Base-by-base conservation (phyloP, 164 flowering plant species). In the Umbilicus rupestris region DNA sequence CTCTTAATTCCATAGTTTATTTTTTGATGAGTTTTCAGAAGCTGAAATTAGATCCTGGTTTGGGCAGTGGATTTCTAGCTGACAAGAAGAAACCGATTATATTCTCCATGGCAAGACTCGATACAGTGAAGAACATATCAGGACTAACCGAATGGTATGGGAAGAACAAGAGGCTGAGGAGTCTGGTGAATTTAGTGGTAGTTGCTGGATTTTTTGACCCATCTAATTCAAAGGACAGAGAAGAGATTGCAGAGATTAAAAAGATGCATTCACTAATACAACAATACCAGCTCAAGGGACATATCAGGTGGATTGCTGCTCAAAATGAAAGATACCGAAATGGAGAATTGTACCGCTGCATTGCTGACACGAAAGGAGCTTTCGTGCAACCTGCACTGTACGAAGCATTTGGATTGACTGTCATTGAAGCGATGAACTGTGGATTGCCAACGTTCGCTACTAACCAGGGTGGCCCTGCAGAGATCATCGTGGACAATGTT, bases 21-120 rank as follows among this genome's bases (percentile, higher is more conserved):
- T 12, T 16, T 12, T 5, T 22, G 17, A 39, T 20, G 44, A n/a
- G 17, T 16, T 60, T 7, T 60, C 39, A 30, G 8, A 33, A 19
- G 8, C 1, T 33, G 42, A 33, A 30, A 16, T 39, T 35, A 31
- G 5, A 22, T 17, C 26, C 46, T 1, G 74, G 15, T 65, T 46
- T 75, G 67, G 31, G 70, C 88, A 95, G 97, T 37, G 99, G 99
- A 63, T 87, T 71, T 71, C 81, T 92, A 8, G 83, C 78, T 30
- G 97, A 95, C 75, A 78, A 70, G 77, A 86, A 75, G 70, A 95
- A 92, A 72, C 97, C 99, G 4, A 92, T 95, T 37, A 81, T 95
- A 63, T 95, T 95, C 81, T 89, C 97, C 5, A 95, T 95, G 99
- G 99, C 99, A 28, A 85, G 99, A 74, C 92, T 95, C 3, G 99